phyloP scores from a whole-genome alignment of 2,329 filamentous ascomycete species.

The Colletotrichum caudatum region DNA sequence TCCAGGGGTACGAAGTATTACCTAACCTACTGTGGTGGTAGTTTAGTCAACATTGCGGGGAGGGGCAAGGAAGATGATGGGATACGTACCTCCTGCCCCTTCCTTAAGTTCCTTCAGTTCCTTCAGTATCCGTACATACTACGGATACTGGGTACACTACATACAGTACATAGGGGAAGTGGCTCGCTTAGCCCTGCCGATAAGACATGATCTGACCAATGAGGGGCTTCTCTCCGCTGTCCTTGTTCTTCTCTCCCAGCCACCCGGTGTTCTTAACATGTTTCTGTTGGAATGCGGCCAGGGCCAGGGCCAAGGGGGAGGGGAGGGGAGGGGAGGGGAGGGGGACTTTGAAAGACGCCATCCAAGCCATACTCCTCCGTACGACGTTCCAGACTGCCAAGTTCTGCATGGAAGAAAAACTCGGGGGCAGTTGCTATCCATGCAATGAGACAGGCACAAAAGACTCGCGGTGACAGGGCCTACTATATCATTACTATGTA shows the following conservation, averaged over 20 bases:
- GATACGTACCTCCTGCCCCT: background rate
- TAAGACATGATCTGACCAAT: background rate
- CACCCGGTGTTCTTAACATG: slow-evolving; percentile 15
- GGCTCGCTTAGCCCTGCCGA: background rate
- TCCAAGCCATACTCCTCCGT: background rate
- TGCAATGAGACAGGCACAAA: background rate
- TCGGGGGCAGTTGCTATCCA: background rate
- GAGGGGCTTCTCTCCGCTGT: too few relatives aligned
- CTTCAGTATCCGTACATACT: too few relatives aligned
- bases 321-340: too few relatives aligned
- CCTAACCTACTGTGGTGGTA: too few relatives aligned
- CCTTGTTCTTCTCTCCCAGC: background rate
- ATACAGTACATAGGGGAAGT: too few relatives aligned
- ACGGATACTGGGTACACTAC: too few relatives aligned
- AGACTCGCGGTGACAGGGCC: background rate
- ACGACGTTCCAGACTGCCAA: background rate
- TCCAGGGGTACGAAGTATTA: slow-evolving; percentile 7
- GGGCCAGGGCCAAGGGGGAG: too few relatives aligned
- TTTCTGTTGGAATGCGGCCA: background rate
- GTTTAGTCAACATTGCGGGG: background rate
- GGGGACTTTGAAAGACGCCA: background rate
- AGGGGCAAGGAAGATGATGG: background rate
- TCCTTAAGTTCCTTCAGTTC: background rate
- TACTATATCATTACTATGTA: background rate
- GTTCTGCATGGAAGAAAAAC: background rate